phyloP scores from a whole-genome alignment of 441 rosid species.

The Codiaeum variegatum region DNA sequence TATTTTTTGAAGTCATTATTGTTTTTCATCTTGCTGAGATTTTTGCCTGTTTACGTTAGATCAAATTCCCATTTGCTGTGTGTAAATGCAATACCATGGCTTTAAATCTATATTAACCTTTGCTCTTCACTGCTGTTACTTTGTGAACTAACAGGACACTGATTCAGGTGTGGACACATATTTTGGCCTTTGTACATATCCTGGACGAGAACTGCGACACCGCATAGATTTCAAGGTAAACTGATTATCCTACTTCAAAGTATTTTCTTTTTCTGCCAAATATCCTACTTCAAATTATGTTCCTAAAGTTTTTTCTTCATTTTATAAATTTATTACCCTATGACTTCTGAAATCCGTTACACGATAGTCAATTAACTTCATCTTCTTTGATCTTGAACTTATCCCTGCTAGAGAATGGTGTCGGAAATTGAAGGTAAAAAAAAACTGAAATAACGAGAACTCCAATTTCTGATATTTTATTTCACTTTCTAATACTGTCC shows the following conservation, averaged over 20 bases:
- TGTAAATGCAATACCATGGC: neutral
- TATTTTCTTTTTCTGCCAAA: no score
- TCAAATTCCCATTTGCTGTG: neutral
- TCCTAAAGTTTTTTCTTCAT: neutral
- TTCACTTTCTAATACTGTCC: neutral
- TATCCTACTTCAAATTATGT: neutral
- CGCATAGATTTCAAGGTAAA: conserved; percentile 89
- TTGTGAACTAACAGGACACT: conserved; percentile 50
- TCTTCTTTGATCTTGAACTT: neutral
- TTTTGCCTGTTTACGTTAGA: neutral
- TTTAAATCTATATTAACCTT: neutral
- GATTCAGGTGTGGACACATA: conserved; percentile 88
- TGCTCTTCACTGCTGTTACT: neutral
- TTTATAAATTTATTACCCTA: neutral
- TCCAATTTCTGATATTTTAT: neutral
- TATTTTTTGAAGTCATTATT: neutral
- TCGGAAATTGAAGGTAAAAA: neutral
- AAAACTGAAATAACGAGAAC: neutral
- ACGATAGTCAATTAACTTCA: neutral
- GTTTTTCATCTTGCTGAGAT: neutral
- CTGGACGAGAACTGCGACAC: conserved; percentile 73
- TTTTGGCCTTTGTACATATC: conserved; percentile 84
- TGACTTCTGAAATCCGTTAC: neutral
- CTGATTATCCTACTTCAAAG: conserved; percentile 4
- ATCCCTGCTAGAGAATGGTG: neutral